A percentile compares a stretch with the other conserved stretches of the same genome.
These are phyloP conservation scores for Cornus kousa DNA, from an alignment of 148 eudicot genomes.

Conservation along the genomic window DNA sequence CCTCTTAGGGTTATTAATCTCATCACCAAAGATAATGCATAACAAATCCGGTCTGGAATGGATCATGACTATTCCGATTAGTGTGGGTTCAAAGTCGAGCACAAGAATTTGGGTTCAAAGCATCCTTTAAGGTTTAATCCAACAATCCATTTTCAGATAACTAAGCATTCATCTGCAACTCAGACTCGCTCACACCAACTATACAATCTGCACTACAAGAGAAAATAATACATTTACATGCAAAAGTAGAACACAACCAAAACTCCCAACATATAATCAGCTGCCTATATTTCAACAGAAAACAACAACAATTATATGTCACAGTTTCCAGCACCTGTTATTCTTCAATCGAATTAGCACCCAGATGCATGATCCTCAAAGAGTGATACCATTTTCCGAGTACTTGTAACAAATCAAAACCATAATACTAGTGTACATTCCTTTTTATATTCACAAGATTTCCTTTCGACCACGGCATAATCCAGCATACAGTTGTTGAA, in stretches of 20 bases:
- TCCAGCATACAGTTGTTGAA: conserved; percentile 9
- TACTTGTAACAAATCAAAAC: conserved; percentile 18
- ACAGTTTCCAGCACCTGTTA: background rate
- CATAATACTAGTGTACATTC: conserved; percentile 23
- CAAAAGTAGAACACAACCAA: background rate
- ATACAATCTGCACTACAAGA: background rate
- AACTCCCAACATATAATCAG: conserved; percentile 12
- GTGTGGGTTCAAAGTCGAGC: no score
- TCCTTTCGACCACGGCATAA: conserved; percentile 8
- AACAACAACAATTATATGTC: background rate
- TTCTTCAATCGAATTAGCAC: background rate
- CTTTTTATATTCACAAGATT: conserved; percentile 29
- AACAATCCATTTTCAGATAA: no score
- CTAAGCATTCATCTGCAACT: no score
- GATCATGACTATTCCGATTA: no score
- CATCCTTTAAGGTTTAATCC: no score
- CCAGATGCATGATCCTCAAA: conserved; percentile 4
- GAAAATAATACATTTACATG: conserved; percentile 1
- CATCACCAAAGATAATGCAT: no score
- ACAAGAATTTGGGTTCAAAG: no score
- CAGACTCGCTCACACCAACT: background rate
- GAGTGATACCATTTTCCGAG: conserved; percentile 10
- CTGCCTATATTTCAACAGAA: conserved; percentile 9
- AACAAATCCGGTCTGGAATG: no score
- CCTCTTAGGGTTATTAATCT: no score